Base-by-base conservation (phyloP, 1,284 basidiomycete genomes). In the Trametes versicolor region DNA sequence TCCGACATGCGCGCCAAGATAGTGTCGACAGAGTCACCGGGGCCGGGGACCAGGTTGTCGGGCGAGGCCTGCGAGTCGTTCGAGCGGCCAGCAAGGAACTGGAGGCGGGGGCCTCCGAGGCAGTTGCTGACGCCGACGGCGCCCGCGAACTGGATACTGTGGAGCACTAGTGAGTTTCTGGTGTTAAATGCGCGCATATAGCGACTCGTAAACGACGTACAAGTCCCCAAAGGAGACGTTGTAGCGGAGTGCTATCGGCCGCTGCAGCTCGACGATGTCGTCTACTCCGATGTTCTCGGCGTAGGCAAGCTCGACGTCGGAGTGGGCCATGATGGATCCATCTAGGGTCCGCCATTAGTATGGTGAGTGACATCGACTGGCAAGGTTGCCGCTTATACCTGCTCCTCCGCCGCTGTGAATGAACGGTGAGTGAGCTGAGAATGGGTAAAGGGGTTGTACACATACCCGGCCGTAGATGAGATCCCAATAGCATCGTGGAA, bases 201-300 rank as follows among this genome's bases (percentile, higher is more conserved):
- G 52, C 10, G 17, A 29, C n/a, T n/a, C n/a, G 41, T 1, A 25
- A n/a, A 3, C 4, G 25, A 70, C 72, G 49, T 59, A 74, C 72
- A 76, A 74, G 66, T 77, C 76, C 27, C 73, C 75, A 25, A 74
- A 65, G 34, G 74, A 72, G 19, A 73, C 71, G 69, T 72, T 73
- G 71, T 76, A 67, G 50, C 51, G 66, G 53, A 70, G 63, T 13
- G 72, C 62, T 66, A 74, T 71, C 15, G 71, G 74, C 47, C 61
- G 65, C 62, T 75, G 73, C 12, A 58, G 58, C 21, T 65, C 65
- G 37, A 75, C 73, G 50, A 76, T 74, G 25, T 75, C 73, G 66
- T 76, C 75, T 27, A 76, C 70, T 32, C 75, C 74, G 54, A 64
- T 56, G 59, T 75, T 76, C n/a, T 73, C 71, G 37, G 72, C 70